Evolutionary conservation across 208 protist species (phyloP).

Genomic region (Acanthamoeba lenticulata): DNA sequence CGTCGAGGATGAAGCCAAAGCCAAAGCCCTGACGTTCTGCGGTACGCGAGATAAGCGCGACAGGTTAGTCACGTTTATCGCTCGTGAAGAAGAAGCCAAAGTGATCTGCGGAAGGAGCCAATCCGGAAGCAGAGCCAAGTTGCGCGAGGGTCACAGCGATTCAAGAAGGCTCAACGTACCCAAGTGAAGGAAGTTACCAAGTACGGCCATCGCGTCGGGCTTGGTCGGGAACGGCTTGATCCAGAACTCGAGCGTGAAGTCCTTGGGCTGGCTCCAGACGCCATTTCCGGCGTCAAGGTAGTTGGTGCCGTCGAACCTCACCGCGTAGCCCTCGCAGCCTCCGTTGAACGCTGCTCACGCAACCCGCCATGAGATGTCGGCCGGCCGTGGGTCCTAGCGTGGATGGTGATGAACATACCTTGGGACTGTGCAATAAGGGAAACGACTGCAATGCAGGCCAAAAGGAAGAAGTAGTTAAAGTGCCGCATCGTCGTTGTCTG

Average conservation of each 20-base stretch:
- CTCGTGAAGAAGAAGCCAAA: not conserved
- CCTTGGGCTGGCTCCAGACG: not conserved
- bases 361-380: not conserved
- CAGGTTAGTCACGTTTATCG: not conserved
- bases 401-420: not conserved
- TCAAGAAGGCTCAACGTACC: not conserved
- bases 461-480: not conserved
- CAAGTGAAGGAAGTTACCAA: not conserved
- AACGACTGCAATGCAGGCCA: not conserved
- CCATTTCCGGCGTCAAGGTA: not conserved
- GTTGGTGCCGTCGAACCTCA: not conserved
- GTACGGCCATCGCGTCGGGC: not conserved
- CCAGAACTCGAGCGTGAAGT: not conserved
- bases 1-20: not conserved
- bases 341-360: not conserved
- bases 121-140: not conserved
- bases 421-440: not conserved
- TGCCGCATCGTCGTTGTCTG: not conserved
- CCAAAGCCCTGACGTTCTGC: conserved; percentile 1
- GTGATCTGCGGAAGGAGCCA: not conserved
- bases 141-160: too few relatives aligned
- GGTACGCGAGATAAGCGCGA: not conserved
- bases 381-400: not conserved
- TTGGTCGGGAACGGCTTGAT: not conserved
- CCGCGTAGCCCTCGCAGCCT: not conserved